Base-by-base conservation (phyloP, 306 rosid genomes). In the Purshia tridentata region DNA sequence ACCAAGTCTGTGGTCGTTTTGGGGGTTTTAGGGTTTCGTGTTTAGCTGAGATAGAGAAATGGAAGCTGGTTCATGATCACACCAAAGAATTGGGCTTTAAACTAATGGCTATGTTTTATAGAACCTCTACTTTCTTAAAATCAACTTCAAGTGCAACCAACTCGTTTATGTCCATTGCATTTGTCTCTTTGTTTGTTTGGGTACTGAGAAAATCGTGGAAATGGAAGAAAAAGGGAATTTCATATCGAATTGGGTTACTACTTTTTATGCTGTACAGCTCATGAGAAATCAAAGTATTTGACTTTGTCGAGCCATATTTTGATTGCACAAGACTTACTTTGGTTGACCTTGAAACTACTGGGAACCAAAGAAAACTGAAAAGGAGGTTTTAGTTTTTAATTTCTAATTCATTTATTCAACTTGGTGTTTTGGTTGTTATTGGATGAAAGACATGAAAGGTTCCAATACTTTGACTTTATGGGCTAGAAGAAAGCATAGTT, bases 1-100 rank as follows among this genome's bases (percentile, higher is more conserved):
- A 13, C 22, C 6, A 51, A 52, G 54, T 4, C 15, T 14, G 0
- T 22, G 23, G 22, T 23, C 22, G 40, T 61, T 53, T 8, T 63
- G 18, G 74, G 42, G 49, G 41, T 40, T 50, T 57, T 78, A 66
- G 78, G 70, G 79, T 72, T 59, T 49, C 58, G 42, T 44, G 8
- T 19, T 29, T 29, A 29, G 35, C 35, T 29, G 35, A 29, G 35
- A 29, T 2, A 29, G 35, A 29, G 35, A 29, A 29, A 29, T 29
- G 35, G 35, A 29, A 29, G 35, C 35, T 29, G 35, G 35, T 29
- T 29, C 35, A 29, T 29, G 35, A 29, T 29, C 35, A 29, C 35
- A 29, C 14, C 48, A 9, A 7, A 40, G 18, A 42, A 42, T 64
- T 42, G 16, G 18, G 37, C 49, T 42, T 52, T 29, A 22, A 47